Conservation (phyloP, 148 eudicot genomes). For the Selenicereus undatus region DNA sequence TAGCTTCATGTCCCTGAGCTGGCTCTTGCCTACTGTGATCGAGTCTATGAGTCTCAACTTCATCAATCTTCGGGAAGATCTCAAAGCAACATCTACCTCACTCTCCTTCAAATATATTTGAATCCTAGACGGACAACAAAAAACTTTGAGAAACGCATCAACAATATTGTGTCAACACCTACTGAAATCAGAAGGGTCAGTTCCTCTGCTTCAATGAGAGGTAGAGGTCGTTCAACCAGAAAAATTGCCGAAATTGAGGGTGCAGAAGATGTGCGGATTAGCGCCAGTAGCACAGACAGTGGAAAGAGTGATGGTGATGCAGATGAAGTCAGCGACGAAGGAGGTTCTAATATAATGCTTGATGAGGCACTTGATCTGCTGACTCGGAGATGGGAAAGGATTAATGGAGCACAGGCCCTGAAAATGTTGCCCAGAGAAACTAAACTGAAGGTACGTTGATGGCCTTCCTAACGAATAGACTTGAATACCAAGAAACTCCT, state of each 20-base stretch:
- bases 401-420: slow-evolving; percentile 94
- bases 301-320: slow-evolving; percentile 95
- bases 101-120: slow-evolving; percentile 84
- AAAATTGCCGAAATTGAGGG: slow-evolving; percentile 93
- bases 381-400: slow-evolving; percentile 88
- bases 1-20: slow-evolving; percentile 93
- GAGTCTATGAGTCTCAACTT: slow-evolving; percentile 69
- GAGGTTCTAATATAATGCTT: slow-evolving; percentile 70
- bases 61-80: slow-evolving; percentile 57
- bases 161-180: slow-evolving; percentile 58
- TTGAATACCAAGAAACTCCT: not conserved
- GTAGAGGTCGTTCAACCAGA: slow-evolving; percentile 49
- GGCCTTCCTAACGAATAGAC: not conserved
- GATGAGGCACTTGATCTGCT: slow-evolving; percentile 93
- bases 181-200: slow-evolving; percentile 42
- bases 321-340: slow-evolving; percentile 63
- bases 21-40: slow-evolving; percentile 91
- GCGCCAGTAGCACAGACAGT: slow-evolving; percentile 82
- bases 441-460: slow-evolving; percentile 66
- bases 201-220: slow-evolving; percentile 41
- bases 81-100: slow-evolving; percentile 74
- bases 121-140: slow-evolving; percentile 80
- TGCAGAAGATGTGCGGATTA: slow-evolving; percentile 68
- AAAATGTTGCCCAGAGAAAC: slow-evolving; percentile 87
- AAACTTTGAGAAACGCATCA: slow-evolving; percentile 72